Evolutionary conservation across 148 eudicot species (phyloP).

Genomic region (Arbutus unedo): DNA sequence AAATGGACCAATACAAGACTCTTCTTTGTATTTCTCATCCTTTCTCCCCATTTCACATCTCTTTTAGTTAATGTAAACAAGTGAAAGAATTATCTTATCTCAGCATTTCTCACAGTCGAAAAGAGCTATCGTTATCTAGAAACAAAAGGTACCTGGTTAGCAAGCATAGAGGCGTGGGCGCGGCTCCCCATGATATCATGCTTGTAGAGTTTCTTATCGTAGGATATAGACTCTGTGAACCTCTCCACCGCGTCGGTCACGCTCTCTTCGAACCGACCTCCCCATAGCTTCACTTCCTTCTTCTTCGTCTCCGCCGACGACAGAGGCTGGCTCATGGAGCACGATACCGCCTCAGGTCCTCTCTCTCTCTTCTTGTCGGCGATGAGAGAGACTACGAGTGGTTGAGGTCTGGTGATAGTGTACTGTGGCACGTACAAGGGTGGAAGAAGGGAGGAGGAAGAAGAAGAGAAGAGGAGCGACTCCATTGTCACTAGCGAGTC

Average conservation of each 20-base stretch:
- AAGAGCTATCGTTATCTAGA: too few relatives aligned
- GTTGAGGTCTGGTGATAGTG: background rate
- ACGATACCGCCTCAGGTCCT: background rate
- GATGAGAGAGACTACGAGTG: conserved; percentile 5
- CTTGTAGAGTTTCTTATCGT: conserved; percentile 78
- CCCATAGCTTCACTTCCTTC: conserved; percentile 90
- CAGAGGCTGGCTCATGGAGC: background rate
- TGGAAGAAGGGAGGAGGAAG: background rate
- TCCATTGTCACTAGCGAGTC: background rate
- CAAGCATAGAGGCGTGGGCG: conserved; percentile 98
- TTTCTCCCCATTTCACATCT: too few relatives aligned
- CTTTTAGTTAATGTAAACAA: too few relatives aligned
- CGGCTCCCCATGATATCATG: conserved; percentile 92
- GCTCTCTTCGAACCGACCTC: conserved; percentile 89
- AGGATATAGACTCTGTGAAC: conserved; percentile 92
- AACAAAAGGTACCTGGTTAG: conserved; percentile 45
- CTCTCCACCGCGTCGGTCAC: conserved; percentile 87
- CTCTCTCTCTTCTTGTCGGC: background rate
- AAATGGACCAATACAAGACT: too few relatives aligned
- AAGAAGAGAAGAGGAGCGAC: background rate
- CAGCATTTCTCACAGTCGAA: too few relatives aligned
- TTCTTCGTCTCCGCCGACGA: background rate
- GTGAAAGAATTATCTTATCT: too few relatives aligned
- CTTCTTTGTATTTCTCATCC: too few relatives aligned
- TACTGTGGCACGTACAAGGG: background rate